Conservation (phyloP, 2,329 filamentous ascomycete genomes). For the Beauveria medogensis region DNA sequence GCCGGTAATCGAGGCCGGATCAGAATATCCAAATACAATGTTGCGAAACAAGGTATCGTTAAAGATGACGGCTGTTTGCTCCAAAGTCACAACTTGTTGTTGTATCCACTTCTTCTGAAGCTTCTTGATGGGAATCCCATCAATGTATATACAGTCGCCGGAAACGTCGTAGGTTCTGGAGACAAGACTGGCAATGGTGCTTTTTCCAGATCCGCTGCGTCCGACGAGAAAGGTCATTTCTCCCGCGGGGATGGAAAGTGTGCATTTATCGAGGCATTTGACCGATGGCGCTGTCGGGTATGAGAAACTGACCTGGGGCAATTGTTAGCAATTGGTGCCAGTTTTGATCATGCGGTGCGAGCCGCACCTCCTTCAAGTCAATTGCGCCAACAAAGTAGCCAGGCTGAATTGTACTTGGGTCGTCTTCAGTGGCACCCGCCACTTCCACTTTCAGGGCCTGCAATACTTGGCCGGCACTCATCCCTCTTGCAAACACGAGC, state of each 20-base stretch:
- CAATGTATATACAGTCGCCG: slow-evolving; percentile 59
- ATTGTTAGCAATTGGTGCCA: slow-evolving; percentile 13
- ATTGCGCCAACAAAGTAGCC: slow-evolving; percentile 56
- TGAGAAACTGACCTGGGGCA: slow-evolving; percentile 63
- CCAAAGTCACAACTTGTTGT: slow-evolving; percentile 68
- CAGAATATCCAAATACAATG: slow-evolving; percentile 59
- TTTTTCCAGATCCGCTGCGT: slow-evolving; percentile 85
- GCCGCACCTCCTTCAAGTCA: slow-evolving; percentile 57
- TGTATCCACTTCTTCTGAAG: slow-evolving; percentile 67
- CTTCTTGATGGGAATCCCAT: slow-evolving; percentile 51
- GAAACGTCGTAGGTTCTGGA: slow-evolving; percentile 66
- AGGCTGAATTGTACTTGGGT: slow-evolving; percentile 21
- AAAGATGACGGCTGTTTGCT: slow-evolving; percentile 76
- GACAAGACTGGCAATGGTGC: slow-evolving; percentile 74
- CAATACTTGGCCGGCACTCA: slow-evolving; percentile 61
- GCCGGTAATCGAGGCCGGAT: slow-evolving; percentile 39
- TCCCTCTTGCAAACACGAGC: slow-evolving; percentile 70
- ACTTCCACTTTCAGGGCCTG: slow-evolving; percentile 33
- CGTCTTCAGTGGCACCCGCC: background rate
- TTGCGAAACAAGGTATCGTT: slow-evolving; percentile 73
- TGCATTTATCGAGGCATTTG: slow-evolving; percentile 51
- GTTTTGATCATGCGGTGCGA: background rate
- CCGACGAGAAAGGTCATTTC: slow-evolving; percentile 77
- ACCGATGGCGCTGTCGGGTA: slow-evolving; percentile 65
- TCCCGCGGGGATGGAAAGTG: slow-evolving; percentile 63